Base-by-base conservation (phyloP, 371 early-diverging fungal genomes). In the Circinella umbellata region DNA sequence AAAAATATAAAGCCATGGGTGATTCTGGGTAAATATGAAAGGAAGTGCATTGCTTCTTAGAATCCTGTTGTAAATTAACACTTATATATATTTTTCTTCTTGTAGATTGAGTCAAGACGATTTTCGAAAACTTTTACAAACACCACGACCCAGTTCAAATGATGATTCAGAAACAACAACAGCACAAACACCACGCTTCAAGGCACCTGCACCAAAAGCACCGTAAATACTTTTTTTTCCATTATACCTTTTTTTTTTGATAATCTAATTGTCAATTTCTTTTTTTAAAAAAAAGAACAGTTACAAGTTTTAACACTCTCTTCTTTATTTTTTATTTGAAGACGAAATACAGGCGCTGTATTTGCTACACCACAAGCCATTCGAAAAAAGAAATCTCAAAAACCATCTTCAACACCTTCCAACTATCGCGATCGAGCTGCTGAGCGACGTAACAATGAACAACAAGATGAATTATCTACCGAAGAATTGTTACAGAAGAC, bases 351-450 rank as follows among this genome's bases (percentile, higher is more conserved):
- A 64, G 80, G 77, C n/a, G 78, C 76, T 5, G 70, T 81, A 0
- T 83, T 86, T 80, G 86, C 79, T 37, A 77, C 82, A 69, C 86
- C 88, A 9, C 77, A 77, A 15, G 63, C 79, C 0, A 66, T 86
- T 17, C 73, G 73, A 27, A 80, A 82, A 61, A 84, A 82, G 71
- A 73, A 73, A 77, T 80, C 57, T 81, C 63, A 69, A 63, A 15
- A 36, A 15, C 65, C 36, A 39, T 37, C 36, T 18, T 18, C 63
- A 15, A 36, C 71, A 64, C 69, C 39, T 36, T 60, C 66, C n/a
- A 75, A 77, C 34, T 95, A 95, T 72, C 93, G 96, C 53, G 96
- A 96, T 76, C 83, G 96, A 48, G 96, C 96, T 14, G 93, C 93
- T 1, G 96, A 96, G 79, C 89, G 96, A 66, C 88, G 96, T 6